Evolutionary conservation across 2,329 filamentous ascomycete genomes (phyloP).

Genomic region (Lecanicillium sp.): DNA sequence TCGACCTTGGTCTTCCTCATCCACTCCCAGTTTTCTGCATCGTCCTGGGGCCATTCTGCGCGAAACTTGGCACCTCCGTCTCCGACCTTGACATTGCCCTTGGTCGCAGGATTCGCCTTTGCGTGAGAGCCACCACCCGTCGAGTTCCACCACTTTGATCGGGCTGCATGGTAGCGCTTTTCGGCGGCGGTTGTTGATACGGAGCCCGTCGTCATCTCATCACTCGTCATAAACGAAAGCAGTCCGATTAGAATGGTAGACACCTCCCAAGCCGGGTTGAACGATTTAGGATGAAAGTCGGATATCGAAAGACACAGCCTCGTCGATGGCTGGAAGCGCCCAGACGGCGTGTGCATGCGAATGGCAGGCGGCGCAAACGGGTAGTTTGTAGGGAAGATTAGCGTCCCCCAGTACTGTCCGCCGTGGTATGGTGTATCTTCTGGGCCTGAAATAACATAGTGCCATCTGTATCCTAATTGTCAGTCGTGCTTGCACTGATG

Average conservation of each 20-base stretch:
- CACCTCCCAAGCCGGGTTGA: conserved; percentile 98
- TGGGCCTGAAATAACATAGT: conserved; percentile 91
- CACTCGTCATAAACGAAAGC: conserved; percentile 94
- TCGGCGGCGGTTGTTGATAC: conserved; percentile 70
- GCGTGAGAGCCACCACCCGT: conserved; percentile 74
- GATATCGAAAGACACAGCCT: conserved; percentile 91
- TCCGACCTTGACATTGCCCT: conserved; percentile 80
- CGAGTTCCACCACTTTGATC: conserved; percentile 92
- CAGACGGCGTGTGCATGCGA: conserved; percentile 96
- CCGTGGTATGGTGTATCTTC: conserved; percentile 88
- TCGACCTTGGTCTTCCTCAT: conserved; percentile 81
- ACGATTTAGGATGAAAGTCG: conserved; percentile 95
- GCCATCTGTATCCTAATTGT: conserved; percentile 53
- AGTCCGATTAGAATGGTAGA: conserved; percentile 92
- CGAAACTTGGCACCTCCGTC: conserved; percentile 89
- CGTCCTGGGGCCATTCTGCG: conserved; percentile 80
- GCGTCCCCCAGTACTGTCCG: conserved; percentile 96
- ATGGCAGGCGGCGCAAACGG: conserved; percentile 96
- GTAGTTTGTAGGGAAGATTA: conserved; percentile 93
- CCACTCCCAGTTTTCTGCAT: conserved; percentile 86
- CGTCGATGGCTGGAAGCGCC: conserved; percentile 88
- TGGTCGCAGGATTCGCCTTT: conserved; percentile 44
- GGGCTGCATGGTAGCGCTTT: conserved; percentile 65
- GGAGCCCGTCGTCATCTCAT: conserved; percentile 96
- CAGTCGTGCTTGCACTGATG: conserved; percentile 3